Evolutionary conservation across 768 basidiomycete species (phyloP).

Genomic region (Suillus subaureus): DNA sequence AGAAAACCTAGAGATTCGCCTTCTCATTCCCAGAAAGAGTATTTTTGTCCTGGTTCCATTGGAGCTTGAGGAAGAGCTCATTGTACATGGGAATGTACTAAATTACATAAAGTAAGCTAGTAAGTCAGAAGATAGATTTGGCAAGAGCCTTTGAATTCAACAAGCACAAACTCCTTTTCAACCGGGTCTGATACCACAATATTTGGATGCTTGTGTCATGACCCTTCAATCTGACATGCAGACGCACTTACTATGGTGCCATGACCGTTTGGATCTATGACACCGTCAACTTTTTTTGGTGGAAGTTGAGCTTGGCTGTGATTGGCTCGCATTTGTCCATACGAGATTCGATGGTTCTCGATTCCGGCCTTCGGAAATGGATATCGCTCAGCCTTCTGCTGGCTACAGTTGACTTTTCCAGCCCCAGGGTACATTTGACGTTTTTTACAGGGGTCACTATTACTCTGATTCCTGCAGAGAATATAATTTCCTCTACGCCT

Average conservation of each 20-base stretch:
- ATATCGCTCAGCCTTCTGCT: not conserved
- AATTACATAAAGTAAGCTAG: not conserved
- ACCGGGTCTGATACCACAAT: no score
- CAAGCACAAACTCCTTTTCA: not conserved
- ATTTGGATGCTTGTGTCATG: no score
- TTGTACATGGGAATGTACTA: not conserved
- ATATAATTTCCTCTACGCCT: not conserved
- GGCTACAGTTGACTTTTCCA: not conserved
- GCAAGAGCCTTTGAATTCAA: constrained; percentile 2
- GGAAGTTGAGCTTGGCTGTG: not conserved
- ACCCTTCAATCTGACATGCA: no score
- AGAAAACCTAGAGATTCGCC: constrained; percentile 39
- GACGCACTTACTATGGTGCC: no score
- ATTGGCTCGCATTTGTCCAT: not conserved
- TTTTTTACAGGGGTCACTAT: not conserved
- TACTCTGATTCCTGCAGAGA: not conserved
- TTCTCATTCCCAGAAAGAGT: constrained; percentile 70
- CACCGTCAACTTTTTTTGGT: no score
- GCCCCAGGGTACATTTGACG: not conserved
- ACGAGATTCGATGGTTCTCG: not conserved
- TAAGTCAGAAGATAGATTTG: not conserved
- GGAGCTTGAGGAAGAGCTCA: constrained; percentile 15
- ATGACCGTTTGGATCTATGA: no score
- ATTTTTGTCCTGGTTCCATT: constrained; percentile 58
- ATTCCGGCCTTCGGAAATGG: not conserved